phyloP scores from a whole-genome alignment of 768 basidiomycete species.

The Tulasnella sp. region DNA sequence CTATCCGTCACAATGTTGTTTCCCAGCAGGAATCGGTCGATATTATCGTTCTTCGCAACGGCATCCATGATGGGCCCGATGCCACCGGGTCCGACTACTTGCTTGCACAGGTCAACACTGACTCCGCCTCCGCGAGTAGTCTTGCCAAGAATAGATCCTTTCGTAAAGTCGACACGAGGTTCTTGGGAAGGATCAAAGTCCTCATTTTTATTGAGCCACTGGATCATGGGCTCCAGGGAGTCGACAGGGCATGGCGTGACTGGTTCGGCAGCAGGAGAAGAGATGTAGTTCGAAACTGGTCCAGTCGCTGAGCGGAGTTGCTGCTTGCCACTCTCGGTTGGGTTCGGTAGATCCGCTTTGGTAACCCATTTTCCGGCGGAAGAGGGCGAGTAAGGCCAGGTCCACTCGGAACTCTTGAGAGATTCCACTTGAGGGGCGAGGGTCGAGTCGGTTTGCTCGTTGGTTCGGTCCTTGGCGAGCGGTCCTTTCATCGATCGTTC shows the following conservation, averaged over 20 bases:
- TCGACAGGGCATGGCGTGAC: conserved; percentile 27
- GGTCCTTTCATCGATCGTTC: neutral
- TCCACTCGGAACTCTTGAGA: neutral
- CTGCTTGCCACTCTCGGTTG: neutral
- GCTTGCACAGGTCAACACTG: conserved; percentile 28
- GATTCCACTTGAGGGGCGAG: neutral
- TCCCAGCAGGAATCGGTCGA: conserved; percentile 27
- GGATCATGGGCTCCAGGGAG: conserved; percentile 26
- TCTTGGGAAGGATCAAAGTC: conserved; percentile 26
- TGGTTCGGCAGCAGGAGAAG: conserved; percentile 26
- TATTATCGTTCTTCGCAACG: conserved; percentile 25
- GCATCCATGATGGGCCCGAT: conserved; percentile 29
- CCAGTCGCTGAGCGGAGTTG: neutral
- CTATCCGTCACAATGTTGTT: conserved; percentile 27
- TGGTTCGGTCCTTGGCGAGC: neutral
- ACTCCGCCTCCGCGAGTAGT: conserved; percentile 26
- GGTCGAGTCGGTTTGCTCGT: neutral
- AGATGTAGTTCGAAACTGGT: conserved; percentile 23
- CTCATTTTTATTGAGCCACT: conserved; percentile 25
- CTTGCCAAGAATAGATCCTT: conserved; percentile 29
- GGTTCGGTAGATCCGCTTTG: neutral
- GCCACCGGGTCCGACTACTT: conserved; percentile 27
- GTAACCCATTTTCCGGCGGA: neutral
- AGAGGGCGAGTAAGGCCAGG: conserved; percentile 1
- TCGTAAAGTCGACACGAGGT: conserved; percentile 27